Base-by-base conservation (phyloP, 2,329 filamentous ascomycete genomes). In the Parastagonospora nodorum region DNA sequence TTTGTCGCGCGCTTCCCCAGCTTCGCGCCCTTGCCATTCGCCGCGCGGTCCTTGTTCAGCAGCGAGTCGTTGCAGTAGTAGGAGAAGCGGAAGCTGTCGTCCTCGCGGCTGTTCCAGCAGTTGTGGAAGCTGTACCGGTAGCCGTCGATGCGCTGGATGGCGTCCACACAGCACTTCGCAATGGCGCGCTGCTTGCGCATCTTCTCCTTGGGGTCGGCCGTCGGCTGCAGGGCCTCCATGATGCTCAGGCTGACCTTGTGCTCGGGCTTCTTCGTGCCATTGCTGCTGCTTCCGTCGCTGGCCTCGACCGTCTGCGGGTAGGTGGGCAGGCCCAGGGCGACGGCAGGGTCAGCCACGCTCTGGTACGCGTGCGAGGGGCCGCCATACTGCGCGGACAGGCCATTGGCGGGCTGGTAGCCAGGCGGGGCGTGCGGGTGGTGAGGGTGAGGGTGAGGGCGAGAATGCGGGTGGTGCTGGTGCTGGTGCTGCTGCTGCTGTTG, bases 41-140 rank as follows among this genome's bases (percentile, higher is more conserved):
- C 77, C 38, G 76, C 76, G 40, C 77, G 71, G 58, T 79, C 77
- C 57, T 80, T 80, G 62, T 80, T 80, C 62, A 79, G 74, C 63
- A 79, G 69, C 58, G 75, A 78, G 66, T 80, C 77, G 60, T 79
- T 78, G 64, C 77, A 80, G 55, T 78, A 78, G 66, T 78, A 79
- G 28, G 75, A 77, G 66, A 77, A 79, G 53, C 77, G 72, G 55
- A 73, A 75, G 59, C 71, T 73, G 42, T 78, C 76, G 51, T 78
- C 75, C 51, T 77, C 76, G 32, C 78, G 65, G 55, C 75, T 77
- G 41, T 73, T 73, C 77, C 77, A 79, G 53, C 75, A 77, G 51
- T 80, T 79, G 67, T 78, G 77, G 69, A 79, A 79, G 69, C 72
- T 77, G 65, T 80, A 80, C 19, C 75, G 71, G 62, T 73, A 80